phyloP scores from a whole-genome alignment of 78 protist species.

The slime mould (Dictyostelium discoideum) region DNA sequence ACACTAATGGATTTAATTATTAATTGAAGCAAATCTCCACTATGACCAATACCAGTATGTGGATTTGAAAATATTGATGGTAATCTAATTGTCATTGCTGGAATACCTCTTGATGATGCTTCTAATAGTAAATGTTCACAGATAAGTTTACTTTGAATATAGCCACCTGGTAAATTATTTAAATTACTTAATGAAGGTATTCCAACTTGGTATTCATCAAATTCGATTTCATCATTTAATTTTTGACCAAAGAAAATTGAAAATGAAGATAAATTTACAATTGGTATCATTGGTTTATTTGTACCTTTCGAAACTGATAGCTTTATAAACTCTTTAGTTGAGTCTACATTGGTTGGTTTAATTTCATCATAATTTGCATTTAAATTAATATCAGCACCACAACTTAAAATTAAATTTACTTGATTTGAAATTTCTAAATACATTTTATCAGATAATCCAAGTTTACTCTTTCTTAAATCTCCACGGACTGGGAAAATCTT shows the following conservation, averaged over 20 bases:
- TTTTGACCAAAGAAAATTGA: neutral
- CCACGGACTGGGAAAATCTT: neutral
- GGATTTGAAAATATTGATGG: neutral
- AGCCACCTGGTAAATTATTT: constrained; percentile 24
- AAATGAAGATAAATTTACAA: neutral
- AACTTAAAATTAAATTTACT: neutral
- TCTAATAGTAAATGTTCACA: constrained; percentile 8
- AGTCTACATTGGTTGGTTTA: neutral
- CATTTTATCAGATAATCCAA: neutral
- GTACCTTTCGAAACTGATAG: neutral
- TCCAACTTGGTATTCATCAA: neutral
- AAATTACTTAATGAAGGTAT: neutral
- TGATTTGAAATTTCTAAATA: neutral
- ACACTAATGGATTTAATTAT: neutral
- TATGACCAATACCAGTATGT: neutral
- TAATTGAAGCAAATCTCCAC: neutral
- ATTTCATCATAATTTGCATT: neutral
- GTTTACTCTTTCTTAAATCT: constrained; percentile 6
- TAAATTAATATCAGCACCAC: neutral
- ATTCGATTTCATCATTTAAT: neutral
- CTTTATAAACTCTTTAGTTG: neutral
- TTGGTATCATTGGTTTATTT: neutral
- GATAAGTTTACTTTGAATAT: constrained; percentile 51
- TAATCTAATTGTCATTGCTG: neutral
- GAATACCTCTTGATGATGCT: constrained; percentile 20